Percentiles rank a stretch among this genome's conserved stretches.
phyloP scores from a whole-genome alignment of 2,329 filamentous ascomycete species.

The Myrmaecium sp. region DNA sequence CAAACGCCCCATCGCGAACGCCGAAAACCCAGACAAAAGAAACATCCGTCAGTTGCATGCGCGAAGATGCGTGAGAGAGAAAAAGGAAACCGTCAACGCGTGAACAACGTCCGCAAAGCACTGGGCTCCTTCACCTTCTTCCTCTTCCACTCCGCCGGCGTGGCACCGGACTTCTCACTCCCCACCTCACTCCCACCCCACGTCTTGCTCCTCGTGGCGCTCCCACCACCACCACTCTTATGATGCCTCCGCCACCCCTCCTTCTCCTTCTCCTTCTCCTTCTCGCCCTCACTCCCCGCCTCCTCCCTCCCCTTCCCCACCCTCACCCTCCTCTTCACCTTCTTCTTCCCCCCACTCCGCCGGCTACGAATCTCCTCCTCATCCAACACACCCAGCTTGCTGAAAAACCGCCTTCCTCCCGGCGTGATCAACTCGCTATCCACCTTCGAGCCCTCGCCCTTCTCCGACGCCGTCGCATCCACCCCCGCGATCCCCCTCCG shows the following conservation, averaged over 20 bases:
- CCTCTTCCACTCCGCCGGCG: slow-evolving; percentile 17
- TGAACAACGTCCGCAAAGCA: slow-evolving; percentile 25
- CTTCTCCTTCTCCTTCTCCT: slow-evolving; percentile 24
- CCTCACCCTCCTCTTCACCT: slow-evolving; percentile 9
- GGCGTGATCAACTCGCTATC: slow-evolving; percentile 51
- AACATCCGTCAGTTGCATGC: no score
- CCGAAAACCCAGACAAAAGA: no score
- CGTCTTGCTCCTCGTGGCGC: slow-evolving; percentile 12
- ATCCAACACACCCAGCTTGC: slow-evolving; percentile 28
- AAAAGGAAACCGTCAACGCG: no score
- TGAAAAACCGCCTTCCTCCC: slow-evolving; percentile 29
- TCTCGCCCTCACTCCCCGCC: slow-evolving; percentile 15
- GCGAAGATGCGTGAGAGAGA: no score
- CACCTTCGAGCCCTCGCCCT: slow-evolving; percentile 40
- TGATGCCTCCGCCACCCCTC: slow-evolving; percentile 18
- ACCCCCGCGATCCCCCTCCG: slow-evolving; percentile 44
- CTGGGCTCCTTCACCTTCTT: slow-evolving; percentile 25
- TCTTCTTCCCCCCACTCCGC: slow-evolving; percentile 12
- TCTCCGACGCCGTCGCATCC: no score
- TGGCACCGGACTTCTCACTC: slow-evolving; percentile 12
- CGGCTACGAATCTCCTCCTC: slow-evolving; percentile 29
- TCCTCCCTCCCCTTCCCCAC: slow-evolving; percentile 12
- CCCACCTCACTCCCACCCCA: slow-evolving; percentile 9
- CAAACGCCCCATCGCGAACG: no score
- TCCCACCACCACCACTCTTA: slow-evolving; percentile 10